These are phyloP conservation scores for Nicotiana tomentosiformis DNA, from an alignment of 257 asterid genomes.

Conservation along the genomic window DNA sequence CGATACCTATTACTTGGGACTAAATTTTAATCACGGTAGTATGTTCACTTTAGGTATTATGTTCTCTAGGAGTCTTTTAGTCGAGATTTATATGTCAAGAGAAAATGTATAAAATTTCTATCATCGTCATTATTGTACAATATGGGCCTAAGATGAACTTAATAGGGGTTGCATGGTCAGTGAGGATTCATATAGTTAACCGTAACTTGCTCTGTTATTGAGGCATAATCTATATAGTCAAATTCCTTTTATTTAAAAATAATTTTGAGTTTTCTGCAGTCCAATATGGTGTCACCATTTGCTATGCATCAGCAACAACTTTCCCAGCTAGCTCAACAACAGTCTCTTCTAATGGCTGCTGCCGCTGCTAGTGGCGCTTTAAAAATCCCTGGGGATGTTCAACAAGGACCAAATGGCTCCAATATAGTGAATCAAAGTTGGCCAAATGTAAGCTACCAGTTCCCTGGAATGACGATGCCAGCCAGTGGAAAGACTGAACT, in stretches of 20 bases:
- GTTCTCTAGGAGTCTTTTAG: neutral
- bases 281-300: conserved; percentile 65
- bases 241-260: neutral
- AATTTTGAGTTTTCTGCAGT: conserved; percentile 28
- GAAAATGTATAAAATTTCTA: neutral
- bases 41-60: neutral
- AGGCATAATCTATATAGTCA: neutral
- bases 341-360: conserved; percentile 60
- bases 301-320: conserved; percentile 76
- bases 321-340: conserved; percentile 80
- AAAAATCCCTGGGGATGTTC: conserved; percentile 43
- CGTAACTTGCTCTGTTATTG: neutral
- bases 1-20: neutral
- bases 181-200: neutral
- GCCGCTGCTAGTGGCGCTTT: conserved; percentile 33
- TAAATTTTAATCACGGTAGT: neutral
- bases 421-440: conserved; percentile 53
- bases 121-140: no score
- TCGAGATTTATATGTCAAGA: neutral
- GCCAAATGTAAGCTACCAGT: conserved; percentile 60
- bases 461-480: conserved; percentile 63
- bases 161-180: neutral
- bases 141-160: neutral
- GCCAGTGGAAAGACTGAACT: conserved; percentile 45
- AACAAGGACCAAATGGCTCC: conserved; percentile 45